Percentiles rank a stretch among this genome's conserved stretches.
phyloP scores from a whole-genome alignment of 2,329 filamentous ascomycete genomes.

The Phyllosticta citrichinensis region DNA sequence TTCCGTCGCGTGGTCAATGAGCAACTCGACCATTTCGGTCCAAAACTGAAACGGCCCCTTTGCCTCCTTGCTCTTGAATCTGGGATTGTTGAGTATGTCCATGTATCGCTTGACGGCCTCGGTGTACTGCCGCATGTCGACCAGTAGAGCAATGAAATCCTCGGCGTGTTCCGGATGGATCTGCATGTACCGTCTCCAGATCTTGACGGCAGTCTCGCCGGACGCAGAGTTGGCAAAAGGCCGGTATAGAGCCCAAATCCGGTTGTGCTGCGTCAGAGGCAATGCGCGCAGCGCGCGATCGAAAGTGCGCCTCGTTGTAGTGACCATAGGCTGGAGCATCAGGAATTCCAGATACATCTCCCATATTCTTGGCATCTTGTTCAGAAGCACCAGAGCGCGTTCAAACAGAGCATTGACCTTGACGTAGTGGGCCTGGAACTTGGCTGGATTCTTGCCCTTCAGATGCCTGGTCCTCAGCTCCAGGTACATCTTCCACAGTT shows the following conservation, averaged over 20 bases:
- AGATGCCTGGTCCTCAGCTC: constrained; percentile 74
- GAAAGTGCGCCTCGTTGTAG: constrained; percentile 75
- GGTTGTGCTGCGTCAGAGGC: constrained; percentile 88
- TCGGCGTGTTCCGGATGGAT: constrained; percentile 91
- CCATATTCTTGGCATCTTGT: constrained; percentile 99
- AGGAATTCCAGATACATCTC: constrained; percentile 93
- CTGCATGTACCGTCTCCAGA: constrained; percentile 95
- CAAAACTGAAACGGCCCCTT: constrained; percentile 95
- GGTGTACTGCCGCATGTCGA: constrained; percentile 73
- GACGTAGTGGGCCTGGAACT: constrained; percentile 68
- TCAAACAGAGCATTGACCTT: constrained; percentile 96
- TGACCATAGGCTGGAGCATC: constrained; percentile 83
- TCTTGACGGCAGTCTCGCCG: constrained; percentile 80
- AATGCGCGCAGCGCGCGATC: constrained; percentile 85
- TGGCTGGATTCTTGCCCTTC: constrained; percentile 69
- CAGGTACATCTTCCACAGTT: constrained; percentile 97
- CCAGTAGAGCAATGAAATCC: constrained; percentile 84
- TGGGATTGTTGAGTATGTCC: constrained; percentile 78
- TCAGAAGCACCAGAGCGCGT: constrained; percentile 79
- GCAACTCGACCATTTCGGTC: constrained; percentile 92
- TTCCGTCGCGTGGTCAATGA: constrained; percentile 82
- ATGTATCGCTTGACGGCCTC: constrained; percentile 90
- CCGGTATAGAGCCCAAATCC: constrained; percentile 87
- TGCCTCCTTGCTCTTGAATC: constrained; percentile 83
- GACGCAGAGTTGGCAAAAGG: constrained; percentile 86